Percentiles rank a stretch among this genome's conserved stretches.
Conservation (phyloP, 2,329 filamentous ascomycete species). For the Davidsoniella virescens region DNA sequence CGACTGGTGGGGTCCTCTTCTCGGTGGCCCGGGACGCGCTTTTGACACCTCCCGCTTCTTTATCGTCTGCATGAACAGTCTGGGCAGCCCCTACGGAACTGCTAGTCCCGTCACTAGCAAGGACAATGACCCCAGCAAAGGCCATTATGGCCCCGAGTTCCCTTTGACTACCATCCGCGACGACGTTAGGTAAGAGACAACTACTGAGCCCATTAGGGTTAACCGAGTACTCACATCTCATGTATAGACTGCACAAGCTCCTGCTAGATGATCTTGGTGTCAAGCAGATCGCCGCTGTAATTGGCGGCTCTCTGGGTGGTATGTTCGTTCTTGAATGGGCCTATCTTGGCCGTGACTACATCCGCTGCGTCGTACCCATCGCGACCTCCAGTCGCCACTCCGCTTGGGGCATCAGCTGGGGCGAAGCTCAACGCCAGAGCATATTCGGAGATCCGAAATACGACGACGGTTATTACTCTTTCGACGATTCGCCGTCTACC, state of each 20-base stretch:
- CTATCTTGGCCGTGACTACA: slow-evolving; percentile 77
- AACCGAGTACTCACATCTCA: neutral
- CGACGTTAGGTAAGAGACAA: slow-evolving; percentile 65
- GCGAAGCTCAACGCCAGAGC: slow-evolving; percentile 73
- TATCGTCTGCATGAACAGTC: slow-evolving; percentile 70
- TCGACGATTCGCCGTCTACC: slow-evolving; percentile 69
- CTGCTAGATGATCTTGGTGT: slow-evolving; percentile 69
- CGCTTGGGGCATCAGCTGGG: slow-evolving; percentile 85
- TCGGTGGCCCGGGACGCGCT: slow-evolving; percentile 60
- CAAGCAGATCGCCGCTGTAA: slow-evolving; percentile 58
- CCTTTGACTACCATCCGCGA: slow-evolving; percentile 89
- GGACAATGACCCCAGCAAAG: slow-evolving; percentile 58
- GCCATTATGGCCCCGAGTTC: slow-evolving; percentile 85
- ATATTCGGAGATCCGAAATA: slow-evolving; percentile 99
- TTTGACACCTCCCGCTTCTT: slow-evolving; percentile 77
- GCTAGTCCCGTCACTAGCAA: slow-evolving; percentile 81
- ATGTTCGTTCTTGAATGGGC: slow-evolving; percentile 89
- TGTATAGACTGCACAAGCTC: slow-evolving; percentile 53
- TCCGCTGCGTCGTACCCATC: slow-evolving; percentile 65
- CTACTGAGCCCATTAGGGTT: neutral
- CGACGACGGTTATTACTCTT: slow-evolving; percentile 86
- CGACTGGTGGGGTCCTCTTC: slow-evolving; percentile 77
- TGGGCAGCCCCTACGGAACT: slow-evolving; percentile 73
- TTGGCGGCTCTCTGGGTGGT: slow-evolving; percentile 74
- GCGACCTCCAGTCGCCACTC: slow-evolving; percentile 74